Evolutionary conservation across 2,329 filamentous ascomycete species (phyloP).

Genomic region (Lachnellula occidentalis): DNA sequence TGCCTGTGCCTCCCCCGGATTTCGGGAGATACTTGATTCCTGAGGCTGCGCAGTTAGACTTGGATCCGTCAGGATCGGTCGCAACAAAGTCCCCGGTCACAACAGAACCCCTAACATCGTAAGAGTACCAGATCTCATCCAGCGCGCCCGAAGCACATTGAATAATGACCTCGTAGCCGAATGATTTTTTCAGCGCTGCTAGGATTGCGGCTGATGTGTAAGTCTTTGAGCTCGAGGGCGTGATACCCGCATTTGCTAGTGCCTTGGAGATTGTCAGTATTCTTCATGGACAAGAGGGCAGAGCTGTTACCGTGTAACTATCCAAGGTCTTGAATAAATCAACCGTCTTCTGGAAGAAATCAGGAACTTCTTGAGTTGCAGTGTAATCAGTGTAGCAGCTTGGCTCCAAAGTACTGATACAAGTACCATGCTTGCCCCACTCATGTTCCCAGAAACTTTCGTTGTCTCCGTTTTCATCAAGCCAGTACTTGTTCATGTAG

Average conservation of each 20-base stretch:
- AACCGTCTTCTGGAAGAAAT: constrained; percentile 64
- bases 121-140: constrained; percentile 49
- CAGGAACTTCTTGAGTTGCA: constrained; percentile 29
- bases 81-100: constrained; percentile 46
- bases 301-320: constrained; percentile 48
- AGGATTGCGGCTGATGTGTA: constrained; percentile 41
- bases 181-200: constrained; percentile 38
- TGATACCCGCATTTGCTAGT: constrained; percentile 56
- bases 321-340: constrained; percentile 61
- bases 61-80: constrained; percentile 19
- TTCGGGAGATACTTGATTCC: constrained; percentile 55
- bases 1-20: constrained; percentile 32
- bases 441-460: constrained; percentile 69
- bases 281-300: constrained; percentile 4
- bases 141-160: constrained; percentile 40
- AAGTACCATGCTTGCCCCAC: constrained; percentile 69
- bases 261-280: constrained; percentile 33
- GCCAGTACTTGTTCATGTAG: constrained; percentile 60
- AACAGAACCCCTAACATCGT: constrained; percentile 46
- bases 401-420: constrained; percentile 63
- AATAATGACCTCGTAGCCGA: constrained; percentile 41
- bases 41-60: constrained; percentile 53
- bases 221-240: constrained; percentile 38
- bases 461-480: constrained; percentile 59
- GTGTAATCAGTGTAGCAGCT: constrained; percentile 50